Base-by-base conservation (phyloP, 1,284 basidiomycete species). In the Heterobasidion parviporum region DNA sequence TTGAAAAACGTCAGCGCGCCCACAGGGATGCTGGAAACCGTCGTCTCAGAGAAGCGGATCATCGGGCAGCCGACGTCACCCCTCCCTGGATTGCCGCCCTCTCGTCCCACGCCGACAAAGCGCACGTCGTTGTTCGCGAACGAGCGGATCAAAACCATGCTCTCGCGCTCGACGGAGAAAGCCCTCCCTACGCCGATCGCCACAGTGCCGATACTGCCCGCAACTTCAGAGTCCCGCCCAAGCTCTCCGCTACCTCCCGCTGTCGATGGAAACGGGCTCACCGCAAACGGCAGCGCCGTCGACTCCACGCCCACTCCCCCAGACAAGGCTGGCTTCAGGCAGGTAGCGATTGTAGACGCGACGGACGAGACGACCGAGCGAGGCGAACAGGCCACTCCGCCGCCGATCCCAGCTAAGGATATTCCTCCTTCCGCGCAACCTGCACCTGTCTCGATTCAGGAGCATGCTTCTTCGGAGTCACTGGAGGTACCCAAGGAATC, bases 1-100 rank as follows among this genome's bases (percentile, higher is more conserved):
- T 77, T 95, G 9, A 88, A 80, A 73, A 85, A 81, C 60, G 81
- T 86, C 45, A 75, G 79, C 38, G 77, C 80, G 0, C 84, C 86
- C 1, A 85, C 85, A 10, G 77, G 77, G 15, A 89, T 91, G 80
- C 80, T 95, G 10, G 88, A 92, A 68, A 90, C 82, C 8, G 81
- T 94, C 52, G 83, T 94, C 54, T 74, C 79, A 50, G 91, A 94
- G 67, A 92, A 93, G 67, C 64, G 70, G 16, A 62, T 84, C 56
- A 70, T 75, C 48, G 70, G 70, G 52, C 55, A 54, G 18, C 52
- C 60, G 16, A 57, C 62, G n/a, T 60, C 61, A 10, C 54, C 63
- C 0, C 59, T 62, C 9, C 55, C 65, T 8, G 46, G 6, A 3
- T 26, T 32, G 46, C 46, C 46, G 2, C 26, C 46, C 18, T 12